Conservation (phyloP, 2,329 filamentous ascomycete genomes). For the Cladophialophora psammophila region DNA sequence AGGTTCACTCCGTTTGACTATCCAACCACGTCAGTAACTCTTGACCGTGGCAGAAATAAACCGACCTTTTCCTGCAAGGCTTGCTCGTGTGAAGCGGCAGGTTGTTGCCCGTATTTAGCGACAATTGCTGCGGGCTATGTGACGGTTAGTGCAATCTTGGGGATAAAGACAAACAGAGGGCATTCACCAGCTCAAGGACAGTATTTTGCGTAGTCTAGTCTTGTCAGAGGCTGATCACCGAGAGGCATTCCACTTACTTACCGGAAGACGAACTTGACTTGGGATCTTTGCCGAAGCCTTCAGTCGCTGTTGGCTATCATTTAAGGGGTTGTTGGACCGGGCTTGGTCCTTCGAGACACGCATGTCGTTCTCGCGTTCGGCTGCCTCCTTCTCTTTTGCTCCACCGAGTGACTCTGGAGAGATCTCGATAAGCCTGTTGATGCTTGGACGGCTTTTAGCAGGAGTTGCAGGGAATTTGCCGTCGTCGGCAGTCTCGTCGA, state of each 20-base stretch:
- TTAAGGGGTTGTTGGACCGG: not conserved
- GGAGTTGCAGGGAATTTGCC: conserved; percentile 10
- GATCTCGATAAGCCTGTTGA: conserved; percentile 31
- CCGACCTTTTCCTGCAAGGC: conserved; percentile 22
- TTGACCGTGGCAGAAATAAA: not conserved
- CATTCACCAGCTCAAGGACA: conserved; percentile 24
- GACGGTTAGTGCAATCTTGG: conserved; percentile 18
- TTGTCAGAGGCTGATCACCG: not conserved
- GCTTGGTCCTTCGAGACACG: not conserved
- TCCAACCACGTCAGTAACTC: not conserved
- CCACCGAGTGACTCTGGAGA: conserved; percentile 28
- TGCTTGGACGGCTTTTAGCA: not conserved
- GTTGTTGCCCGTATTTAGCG: conserved; percentile 28
- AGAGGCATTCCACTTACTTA: conserved; percentile 9
- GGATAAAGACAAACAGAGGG: not conserved
- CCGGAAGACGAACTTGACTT: conserved; percentile 16
- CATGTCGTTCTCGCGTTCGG: conserved; percentile 2
- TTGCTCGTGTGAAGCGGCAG: not conserved
- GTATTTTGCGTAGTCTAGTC: conserved; percentile 21
- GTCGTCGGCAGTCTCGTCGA: conserved; percentile 13
- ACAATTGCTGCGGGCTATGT: conserved; percentile 28
- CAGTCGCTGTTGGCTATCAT: not conserved
- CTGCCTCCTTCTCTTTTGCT: conserved; percentile 3
- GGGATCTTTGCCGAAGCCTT: not conserved
- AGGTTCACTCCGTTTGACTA: conserved; percentile 9